Conservation (phyloP, 345 rosid species). For the Salix purpurea region DNA sequence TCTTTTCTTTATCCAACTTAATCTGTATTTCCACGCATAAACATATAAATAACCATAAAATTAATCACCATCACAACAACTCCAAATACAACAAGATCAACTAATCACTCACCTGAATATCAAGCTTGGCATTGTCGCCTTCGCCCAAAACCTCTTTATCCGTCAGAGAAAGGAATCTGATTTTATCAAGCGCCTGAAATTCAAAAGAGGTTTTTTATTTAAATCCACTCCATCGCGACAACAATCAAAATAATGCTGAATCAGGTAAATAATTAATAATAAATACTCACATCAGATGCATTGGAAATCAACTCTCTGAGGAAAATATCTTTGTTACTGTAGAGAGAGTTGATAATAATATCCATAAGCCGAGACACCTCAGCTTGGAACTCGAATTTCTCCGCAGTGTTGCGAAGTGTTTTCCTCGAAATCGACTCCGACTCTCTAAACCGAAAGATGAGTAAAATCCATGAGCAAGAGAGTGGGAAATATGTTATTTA, state of each 20-base stretch:
- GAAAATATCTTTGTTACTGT: slow-evolving; percentile 97
- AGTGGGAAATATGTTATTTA: not conserved
- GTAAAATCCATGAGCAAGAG: not conserved
- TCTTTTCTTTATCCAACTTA: slow-evolving; percentile 88
- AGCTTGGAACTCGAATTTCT: slow-evolving; percentile 97
- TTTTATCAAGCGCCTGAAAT: slow-evolving; percentile 86
- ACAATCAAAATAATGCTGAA: not conserved
- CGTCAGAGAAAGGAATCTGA: slow-evolving; percentile 87
- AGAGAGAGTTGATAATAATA: slow-evolving; percentile 90
- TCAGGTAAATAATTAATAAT: not conserved
- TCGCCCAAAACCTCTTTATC: slow-evolving; percentile 92
- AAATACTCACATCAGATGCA: slow-evolving; percentile 82
- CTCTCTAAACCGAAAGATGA: slow-evolving; percentile 48
- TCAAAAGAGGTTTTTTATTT: not conserved
- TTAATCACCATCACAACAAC: not conserved
- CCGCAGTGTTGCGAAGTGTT: slow-evolving; percentile 73
- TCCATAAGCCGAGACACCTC: slow-evolving; percentile 99
- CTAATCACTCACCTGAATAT: slow-evolving; percentile 65
- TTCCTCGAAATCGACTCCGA: slow-evolving; percentile 88
- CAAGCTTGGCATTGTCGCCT: slow-evolving; percentile 87
- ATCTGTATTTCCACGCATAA: slow-evolving; percentile 46
- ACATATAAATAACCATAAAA: not conserved
- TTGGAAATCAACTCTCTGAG: slow-evolving; percentile 94
- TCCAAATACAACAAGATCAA: not conserved
- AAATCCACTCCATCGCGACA: not conserved